Percentiles rank a stretch among this genome's conserved stretches.
Conservation (phyloP, 495 filamentous ascomycete species). For the Aspergillus biplanus region DNA sequence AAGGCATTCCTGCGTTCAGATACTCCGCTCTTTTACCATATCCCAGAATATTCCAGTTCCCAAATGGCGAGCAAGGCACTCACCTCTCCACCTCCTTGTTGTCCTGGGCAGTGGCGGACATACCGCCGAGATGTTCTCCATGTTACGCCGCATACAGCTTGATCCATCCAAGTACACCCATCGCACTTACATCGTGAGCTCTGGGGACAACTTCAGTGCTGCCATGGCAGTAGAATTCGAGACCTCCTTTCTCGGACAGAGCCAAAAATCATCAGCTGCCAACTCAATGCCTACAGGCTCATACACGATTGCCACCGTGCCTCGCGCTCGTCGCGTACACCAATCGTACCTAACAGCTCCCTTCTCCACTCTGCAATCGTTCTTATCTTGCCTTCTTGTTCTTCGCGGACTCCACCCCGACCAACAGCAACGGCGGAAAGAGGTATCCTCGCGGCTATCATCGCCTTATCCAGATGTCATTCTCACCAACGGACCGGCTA, state of each 20-base stretch:
- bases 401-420: slow-evolving; percentile 47
- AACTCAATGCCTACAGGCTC: slow-evolving; percentile 19
- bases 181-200: slow-evolving; percentile 80
- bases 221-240: slow-evolving; percentile 70
- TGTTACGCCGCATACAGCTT: slow-evolving; percentile 59
- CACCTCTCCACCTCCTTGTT: slow-evolving; percentile 70
- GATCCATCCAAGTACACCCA: slow-evolving; percentile 58
- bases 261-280: slow-evolving; percentile 14
- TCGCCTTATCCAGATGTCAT: slow-evolving; percentile 68
- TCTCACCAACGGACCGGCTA: slow-evolving; percentile 87
- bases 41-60: slow-evolving; percentile 41
- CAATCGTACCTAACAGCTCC: slow-evolving; percentile 74
- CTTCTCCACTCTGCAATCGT: slow-evolving; percentile 58
- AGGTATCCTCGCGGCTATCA: slow-evolving; percentile 18
- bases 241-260: slow-evolving; percentile 27
- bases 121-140: slow-evolving; percentile 88
- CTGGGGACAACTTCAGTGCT: slow-evolving; percentile 75
- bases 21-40: slow-evolving; percentile 31
- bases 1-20: slow-evolving; percentile 16
- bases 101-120: slow-evolving; percentile 93
- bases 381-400: slow-evolving; percentile 48
- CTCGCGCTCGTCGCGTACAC: slow-evolving; percentile 75
- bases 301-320: slow-evolving; percentile 64
- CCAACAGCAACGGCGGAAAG: slow-evolving; percentile 21
- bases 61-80: slow-evolving; percentile 34